Evolutionary conservation across 306 rosid species (phyloP), one percentile per base, ranked within the genome.

Genomic region (Phaseolus lunatus): DNA sequence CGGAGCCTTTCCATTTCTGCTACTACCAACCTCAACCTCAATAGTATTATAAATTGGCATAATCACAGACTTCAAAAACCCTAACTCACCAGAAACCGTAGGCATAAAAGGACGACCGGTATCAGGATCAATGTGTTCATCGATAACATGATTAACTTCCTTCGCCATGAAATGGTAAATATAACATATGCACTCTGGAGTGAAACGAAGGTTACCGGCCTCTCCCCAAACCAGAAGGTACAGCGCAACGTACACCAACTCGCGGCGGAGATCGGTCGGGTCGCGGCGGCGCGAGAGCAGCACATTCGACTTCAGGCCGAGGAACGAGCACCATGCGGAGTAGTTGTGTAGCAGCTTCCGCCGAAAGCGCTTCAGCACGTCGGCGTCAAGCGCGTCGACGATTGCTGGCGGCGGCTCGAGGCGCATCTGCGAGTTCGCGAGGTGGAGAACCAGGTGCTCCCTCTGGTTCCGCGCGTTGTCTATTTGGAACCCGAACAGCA

Each of bases 371-470:
- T 78, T 81, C 4, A 94, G 85, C 16, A 94, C 96, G 5, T 39
- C 13, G 14, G 80, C 74, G 31, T 84, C 86, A n/a, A 94, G 96
- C 8, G 61, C 52, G 72, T 94, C 97, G 1, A 16, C 67, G 12
- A 54, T 9, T 4, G 50, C 5, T 0, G 93, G 96, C 7, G 88
- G 75, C 0, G 86, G 89, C 18, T 82, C 90, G 16, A 92, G 86
- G 7, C 95, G 97, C 98, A 94, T 92, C 92, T 94, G 98, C 33
- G 90, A 84, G 85, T 94, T 92, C 7, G 97, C 95, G 3, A 94
- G 85, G 80, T 94, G 98, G 59, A 94, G 98, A 8, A 94, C 98
- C 76, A 94, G 69, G 78, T 94, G 96, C 83, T 94, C 98, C 75
- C 98, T 80, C 81, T 94, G 98, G 86, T 94, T 94, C 80, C 88